Evolutionary conservation across 1,284 basidiomycete genomes (phyloP).

Genomic region (Boletus sp.): DNA sequence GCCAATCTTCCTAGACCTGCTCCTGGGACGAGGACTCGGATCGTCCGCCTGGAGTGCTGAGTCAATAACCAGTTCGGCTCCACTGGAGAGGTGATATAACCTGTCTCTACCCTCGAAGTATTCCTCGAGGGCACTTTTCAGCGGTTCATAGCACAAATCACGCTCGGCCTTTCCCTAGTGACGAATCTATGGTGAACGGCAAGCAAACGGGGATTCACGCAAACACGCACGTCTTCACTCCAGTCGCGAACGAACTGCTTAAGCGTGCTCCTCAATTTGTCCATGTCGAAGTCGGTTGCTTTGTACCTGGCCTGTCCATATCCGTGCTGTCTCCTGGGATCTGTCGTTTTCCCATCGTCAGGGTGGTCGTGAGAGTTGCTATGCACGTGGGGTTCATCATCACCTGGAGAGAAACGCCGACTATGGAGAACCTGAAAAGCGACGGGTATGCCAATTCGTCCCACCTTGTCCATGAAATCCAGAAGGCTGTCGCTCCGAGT

Average conservation of each 20-base stretch:
- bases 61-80: too few species aligned
- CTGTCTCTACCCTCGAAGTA: constrained; percentile 54
- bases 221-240: constrained; percentile 65
- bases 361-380: constrained; percentile 19
- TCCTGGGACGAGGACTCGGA: too few species aligned
- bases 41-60: too few species aligned
- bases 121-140: constrained; percentile 69
- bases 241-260: constrained; percentile 92
- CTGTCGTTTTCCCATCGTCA: constrained; percentile 26
- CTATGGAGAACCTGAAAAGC: background rate
- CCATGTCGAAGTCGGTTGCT: constrained; percentile 71
- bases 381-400: constrained; percentile 33
- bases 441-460: background rate
- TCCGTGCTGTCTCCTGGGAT: constrained; percentile 21
- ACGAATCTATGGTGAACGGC: background rate
- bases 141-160: constrained; percentile 73
- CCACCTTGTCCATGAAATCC: constrained; percentile 9
- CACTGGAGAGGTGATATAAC: constrained; percentile 34
- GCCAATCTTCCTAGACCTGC: too few species aligned
- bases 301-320: constrained; percentile 34
- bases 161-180: constrained; percentile 71
- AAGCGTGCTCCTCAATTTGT: constrained; percentile 84
- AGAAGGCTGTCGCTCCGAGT: background rate
- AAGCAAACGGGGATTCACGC: background rate
- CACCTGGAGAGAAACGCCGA: constrained; percentile 5